phyloP scores from a whole-genome alignment of 306 rosid genomes.

The Leucaena leucocephala region DNA sequence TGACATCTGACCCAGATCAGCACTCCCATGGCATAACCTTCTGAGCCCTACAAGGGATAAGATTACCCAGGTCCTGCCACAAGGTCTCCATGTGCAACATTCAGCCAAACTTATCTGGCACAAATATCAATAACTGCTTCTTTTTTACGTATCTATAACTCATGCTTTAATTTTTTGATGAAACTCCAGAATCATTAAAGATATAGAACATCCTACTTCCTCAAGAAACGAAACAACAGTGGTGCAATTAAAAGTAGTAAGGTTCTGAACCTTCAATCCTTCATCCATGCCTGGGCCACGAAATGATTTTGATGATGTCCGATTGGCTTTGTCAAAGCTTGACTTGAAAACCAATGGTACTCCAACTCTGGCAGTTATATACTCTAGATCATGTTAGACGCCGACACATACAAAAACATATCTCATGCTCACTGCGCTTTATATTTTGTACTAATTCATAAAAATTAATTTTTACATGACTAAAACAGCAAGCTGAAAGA shows the following conservation, averaged over 20 bases:
- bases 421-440: not conserved
- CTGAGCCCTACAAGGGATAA: constrained; percentile 22
- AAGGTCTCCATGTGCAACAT: constrained; percentile 23
- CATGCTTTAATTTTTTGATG: not conserved
- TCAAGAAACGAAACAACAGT: constrained; percentile 31
- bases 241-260: constrained; percentile 23
- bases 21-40: constrained; percentile 10
- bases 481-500: not conserved
- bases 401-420: constrained; percentile 24
- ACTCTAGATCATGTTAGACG: constrained; percentile 19
- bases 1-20: constrained; percentile 15
- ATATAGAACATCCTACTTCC: constrained; percentile 25
- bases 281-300: constrained; percentile 93
- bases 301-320: constrained; percentile 93
- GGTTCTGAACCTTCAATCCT: constrained; percentile 75
- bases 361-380: constrained; percentile 69
- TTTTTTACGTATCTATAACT: not conserved
- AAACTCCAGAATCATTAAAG: constrained; percentile 7
- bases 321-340: constrained; percentile 96
- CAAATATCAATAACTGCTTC: constrained; percentile 5
- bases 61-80: constrained; percentile 19
- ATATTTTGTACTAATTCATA: not conserved
- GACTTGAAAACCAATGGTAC: constrained; percentile 93
- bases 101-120: constrained; percentile 22
- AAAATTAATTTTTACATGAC: not conserved